These are phyloP conservation scores for Yamadazyma nakazawae DNA, from an alignment of 805 yeast species.

Conservation along the genomic window DNA sequence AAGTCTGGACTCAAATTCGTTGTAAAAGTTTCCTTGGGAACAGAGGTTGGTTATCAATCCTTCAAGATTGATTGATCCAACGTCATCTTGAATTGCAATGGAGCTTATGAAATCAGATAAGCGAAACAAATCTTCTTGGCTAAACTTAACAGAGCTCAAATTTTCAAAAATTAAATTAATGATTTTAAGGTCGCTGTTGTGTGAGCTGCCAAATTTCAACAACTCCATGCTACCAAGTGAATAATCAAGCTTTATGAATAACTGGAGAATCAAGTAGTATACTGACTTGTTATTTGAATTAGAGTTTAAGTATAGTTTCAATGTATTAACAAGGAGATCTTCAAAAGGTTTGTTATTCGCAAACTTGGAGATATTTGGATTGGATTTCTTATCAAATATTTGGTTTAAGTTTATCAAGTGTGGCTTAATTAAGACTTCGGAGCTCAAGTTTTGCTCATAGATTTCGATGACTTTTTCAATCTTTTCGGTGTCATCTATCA, in stretches of 20 bases:
- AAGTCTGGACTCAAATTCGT: constrained; percentile 4
- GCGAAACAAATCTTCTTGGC: neutral
- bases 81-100: neutral
- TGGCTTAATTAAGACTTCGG: constrained; percentile 10
- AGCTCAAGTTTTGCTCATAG: constrained; percentile 8
- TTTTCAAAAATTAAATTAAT: constrained; percentile 10
- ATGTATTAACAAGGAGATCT: constrained; percentile 3
- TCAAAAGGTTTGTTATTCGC: constrained; percentile 4
- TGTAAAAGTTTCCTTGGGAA: constrained; percentile 9
- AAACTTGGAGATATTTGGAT: constrained; percentile 9
- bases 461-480: constrained; percentile 1
- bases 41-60: constrained; percentile 4
- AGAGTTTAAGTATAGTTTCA: constrained; percentile 6
- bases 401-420: constrained; percentile 10
- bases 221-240: constrained; percentile 9
- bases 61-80: constrained; percentile 1
- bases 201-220: constrained; percentile 6
- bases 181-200: constrained; percentile 8
- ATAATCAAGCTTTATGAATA: constrained; percentile 10
- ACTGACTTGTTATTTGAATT: constrained; percentile 9
- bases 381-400: constrained; percentile 1
- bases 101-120: constrained; percentile 2
- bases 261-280: constrained; percentile 9
- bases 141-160: neutral
- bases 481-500: neutral